Percentiles rank a stretch among this genome's conserved stretches.
phyloP scores from a whole-genome alignment of 2,329 filamentous ascomycete species.

The Curvularia spicifera region DNA sequence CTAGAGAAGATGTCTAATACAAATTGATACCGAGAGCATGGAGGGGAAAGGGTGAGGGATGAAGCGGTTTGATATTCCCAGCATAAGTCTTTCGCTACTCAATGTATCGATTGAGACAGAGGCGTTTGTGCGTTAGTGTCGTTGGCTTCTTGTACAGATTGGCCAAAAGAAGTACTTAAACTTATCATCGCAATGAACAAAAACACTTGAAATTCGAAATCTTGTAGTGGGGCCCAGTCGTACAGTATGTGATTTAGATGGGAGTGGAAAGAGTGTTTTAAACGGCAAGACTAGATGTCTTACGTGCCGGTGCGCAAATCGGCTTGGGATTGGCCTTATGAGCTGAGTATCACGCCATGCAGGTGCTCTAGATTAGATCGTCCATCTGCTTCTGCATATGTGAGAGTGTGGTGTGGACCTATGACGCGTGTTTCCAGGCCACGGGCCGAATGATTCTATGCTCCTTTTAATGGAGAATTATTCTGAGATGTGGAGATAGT shows the following conservation, averaged over 20 bases:
- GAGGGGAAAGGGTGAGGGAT: not conserved
- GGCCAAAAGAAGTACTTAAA: slow-evolving; percentile 11
- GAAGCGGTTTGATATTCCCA: slow-evolving; percentile 1
- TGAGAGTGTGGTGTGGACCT: not conserved
- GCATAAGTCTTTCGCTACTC: slow-evolving; percentile 20
- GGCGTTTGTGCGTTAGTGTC: slow-evolving; percentile 22
- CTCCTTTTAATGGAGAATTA: not conserved
- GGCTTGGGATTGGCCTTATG: slow-evolving; percentile 16
- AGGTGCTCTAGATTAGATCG: slow-evolving; percentile 7
- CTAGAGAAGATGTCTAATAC: slow-evolving; percentile 27
- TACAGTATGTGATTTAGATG: not conserved
- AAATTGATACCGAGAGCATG: slow-evolving; percentile 32
- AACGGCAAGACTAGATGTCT: not conserved
- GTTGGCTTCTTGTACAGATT: slow-evolving; percentile 16
- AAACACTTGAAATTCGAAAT: slow-evolving; percentile 6
- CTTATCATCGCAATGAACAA: slow-evolving; percentile 16
- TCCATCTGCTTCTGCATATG: slow-evolving; percentile 10
- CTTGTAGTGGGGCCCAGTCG: too few species aligned
- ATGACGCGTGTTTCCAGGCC: not conserved
- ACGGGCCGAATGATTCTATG: not conserved
- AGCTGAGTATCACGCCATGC: slow-evolving; percentile 40
- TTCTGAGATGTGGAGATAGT: not conserved
- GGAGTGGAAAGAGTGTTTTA: not conserved
- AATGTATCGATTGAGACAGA: slow-evolving; percentile 11
- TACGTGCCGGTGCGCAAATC: not conserved